These are phyloP conservation scores for Clitocybe nebularis DNA, from an alignment of 1,284 basidiomycete genomes.

Conservation along the genomic window DNA sequence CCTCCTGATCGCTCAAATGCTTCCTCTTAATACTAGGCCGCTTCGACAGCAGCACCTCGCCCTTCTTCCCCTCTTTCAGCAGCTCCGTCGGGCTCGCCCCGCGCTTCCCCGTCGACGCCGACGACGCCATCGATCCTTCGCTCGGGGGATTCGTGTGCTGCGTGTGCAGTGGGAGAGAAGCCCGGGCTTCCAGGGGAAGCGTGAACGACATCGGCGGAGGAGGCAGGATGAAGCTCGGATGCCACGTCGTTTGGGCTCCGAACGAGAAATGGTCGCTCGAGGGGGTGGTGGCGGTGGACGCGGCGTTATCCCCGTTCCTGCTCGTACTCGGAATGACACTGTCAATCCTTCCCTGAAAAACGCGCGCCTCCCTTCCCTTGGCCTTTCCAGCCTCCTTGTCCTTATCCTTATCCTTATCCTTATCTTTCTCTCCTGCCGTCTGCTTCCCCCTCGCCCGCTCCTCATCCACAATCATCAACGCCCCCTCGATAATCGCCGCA, in stretches of 20 bases:
- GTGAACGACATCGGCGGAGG: neutral
- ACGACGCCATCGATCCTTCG: constrained; percentile 14
- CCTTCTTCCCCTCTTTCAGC: constrained; percentile 53
- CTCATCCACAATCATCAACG: constrained; percentile 75
- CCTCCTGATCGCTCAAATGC: constrained; percentile 18
- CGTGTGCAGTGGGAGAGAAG: neutral
- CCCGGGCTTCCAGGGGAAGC: neutral
- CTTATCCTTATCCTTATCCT: neutral
- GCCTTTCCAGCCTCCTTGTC: neutral
- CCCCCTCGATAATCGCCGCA: constrained; percentile 78
- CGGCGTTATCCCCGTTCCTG: no score
- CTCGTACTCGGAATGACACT: neutral
- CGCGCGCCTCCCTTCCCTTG: neutral
- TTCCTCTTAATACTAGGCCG: constrained; percentile 63
- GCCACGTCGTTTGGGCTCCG: neutral
- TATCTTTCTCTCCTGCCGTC: constrained; percentile 20
- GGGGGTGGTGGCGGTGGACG: neutral
- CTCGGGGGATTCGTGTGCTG: neutral
- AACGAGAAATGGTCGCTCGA: neutral
- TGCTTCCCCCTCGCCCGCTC: constrained; percentile 43
- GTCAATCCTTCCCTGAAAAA: neutral
- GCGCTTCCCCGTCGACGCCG: constrained; percentile 50
- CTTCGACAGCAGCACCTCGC: constrained; percentile 55
- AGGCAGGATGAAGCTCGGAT: neutral
- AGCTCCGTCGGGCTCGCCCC: constrained; percentile 71